Percentiles rank a stretch among this genome's conserved stretches.
Evolutionary conservation across 768 basidiomycete genomes (phyloP).

Genomic region (Calvatia gigantea): DNA sequence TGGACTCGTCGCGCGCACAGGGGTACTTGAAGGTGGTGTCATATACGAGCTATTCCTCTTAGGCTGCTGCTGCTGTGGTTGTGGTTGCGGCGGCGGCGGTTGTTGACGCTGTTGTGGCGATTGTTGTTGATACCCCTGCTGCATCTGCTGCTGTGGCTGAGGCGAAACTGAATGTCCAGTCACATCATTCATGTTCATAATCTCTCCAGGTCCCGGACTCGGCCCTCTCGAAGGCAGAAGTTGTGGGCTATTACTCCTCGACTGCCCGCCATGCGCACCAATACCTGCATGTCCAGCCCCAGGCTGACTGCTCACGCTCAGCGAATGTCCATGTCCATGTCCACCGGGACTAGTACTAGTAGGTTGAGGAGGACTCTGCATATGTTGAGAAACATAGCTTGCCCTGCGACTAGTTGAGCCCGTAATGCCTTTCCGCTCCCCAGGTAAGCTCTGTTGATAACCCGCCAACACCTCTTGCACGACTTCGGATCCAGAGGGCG

Average conservation of each 20-base stretch:
- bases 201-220: slow-evolving; percentile 44
- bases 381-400: slow-evolving; percentile 29
- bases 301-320: slow-evolving; percentile 28
- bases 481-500: slow-evolving; percentile 44
- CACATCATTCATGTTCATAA: slow-evolving; percentile 10
- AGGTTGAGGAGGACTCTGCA: slow-evolving; percentile 16
- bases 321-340: slow-evolving; percentile 6
- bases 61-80: neutral
- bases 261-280: slow-evolving; percentile 59
- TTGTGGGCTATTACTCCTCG: slow-evolving; percentile 59
- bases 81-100: neutral
- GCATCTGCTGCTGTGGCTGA: neutral
- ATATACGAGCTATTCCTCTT: slow-evolving; percentile 7
- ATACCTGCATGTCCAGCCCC: slow-evolving; percentile 75
- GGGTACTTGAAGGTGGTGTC: slow-evolving; percentile 25
- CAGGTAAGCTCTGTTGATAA: slow-evolving; percentile 86
- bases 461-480: slow-evolving; percentile 71
- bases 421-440: slow-evolving; percentile 66
- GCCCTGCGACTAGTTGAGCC: slow-evolving; percentile 46
- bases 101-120: neutral
- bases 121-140: neutral
- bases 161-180: neutral
- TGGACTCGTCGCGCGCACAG: slow-evolving; percentile 63
- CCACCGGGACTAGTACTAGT: neutral
- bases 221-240: slow-evolving; percentile 49